These are phyloP conservation scores for Citrus reticulata DNA, from an alignment of 345 rosid species.

Conservation along the genomic window DNA sequence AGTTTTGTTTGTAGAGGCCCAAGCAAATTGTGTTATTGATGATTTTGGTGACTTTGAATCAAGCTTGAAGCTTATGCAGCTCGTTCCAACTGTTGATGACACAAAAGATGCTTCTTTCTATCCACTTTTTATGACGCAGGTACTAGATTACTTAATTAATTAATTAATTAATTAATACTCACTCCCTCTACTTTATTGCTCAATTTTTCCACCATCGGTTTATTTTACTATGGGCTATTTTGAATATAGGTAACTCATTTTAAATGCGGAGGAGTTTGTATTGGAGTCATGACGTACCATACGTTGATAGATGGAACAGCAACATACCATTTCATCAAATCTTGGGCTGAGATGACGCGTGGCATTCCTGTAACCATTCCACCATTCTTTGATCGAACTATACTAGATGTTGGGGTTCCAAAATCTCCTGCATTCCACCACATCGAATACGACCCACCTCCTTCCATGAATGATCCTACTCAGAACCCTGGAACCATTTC, in stretches of 20 bases:
- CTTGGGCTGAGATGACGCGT: slow-evolving; percentile 25
- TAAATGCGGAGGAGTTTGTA: slow-evolving; percentile 29
- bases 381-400: slow-evolving; percentile 18
- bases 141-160: background rate
- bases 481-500: background rate
- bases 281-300: slow-evolving; percentile 23
- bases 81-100: slow-evolving; percentile 27
- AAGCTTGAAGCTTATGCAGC: slow-evolving; percentile 16
- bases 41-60: slow-evolving; percentile 21
- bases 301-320: slow-evolving; percentile 17
- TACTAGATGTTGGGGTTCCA: slow-evolving; percentile 14
- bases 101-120: slow-evolving; percentile 23
- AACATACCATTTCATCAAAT: slow-evolving; percentile 23
- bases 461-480: background rate
- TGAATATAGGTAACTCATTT: slow-evolving; percentile 20
- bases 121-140: slow-evolving; percentile 31
- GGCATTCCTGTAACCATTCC: slow-evolving; percentile 2
- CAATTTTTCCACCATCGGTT: slow-evolving; percentile 10
- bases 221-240: slow-evolving; percentile 18
- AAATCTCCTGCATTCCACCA: background rate
- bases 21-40: slow-evolving; percentile 19
- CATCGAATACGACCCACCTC: slow-evolving; percentile 1
- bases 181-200: slow-evolving; percentile 17
- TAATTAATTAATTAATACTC: background rate
- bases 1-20: slow-evolving; percentile 32